phyloP scores from a whole-genome alignment of 257 asterid genomes.

The Thymus mandschuricus region DNA sequence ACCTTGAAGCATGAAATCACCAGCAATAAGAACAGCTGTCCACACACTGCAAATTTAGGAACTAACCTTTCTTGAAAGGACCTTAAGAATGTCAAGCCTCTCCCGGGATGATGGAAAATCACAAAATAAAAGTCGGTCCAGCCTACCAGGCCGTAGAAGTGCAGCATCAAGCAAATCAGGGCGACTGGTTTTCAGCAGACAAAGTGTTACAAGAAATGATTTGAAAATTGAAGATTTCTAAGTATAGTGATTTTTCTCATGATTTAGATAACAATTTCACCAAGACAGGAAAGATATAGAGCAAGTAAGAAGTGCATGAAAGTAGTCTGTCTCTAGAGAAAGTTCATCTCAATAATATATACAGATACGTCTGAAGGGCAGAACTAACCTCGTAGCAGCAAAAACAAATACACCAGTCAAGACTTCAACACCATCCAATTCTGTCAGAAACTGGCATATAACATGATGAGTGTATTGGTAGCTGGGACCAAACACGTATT shows the following conservation, averaged over 20 bases:
- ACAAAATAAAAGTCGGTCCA: conserved; percentile 92
- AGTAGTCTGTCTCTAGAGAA: conserved; percentile 7
- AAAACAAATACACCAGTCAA: conserved; percentile 97
- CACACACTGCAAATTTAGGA: not conserved
- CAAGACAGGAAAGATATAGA: not conserved
- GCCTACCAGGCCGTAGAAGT: conserved; percentile 94
- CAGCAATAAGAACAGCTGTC: not conserved
- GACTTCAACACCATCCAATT: conserved; percentile 97
- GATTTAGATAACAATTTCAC: conserved; percentile 11
- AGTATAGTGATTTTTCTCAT: not conserved
- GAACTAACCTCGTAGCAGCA: conserved; percentile 85
- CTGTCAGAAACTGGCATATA: conserved; percentile 76
- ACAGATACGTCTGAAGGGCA: conserved; percentile 6
- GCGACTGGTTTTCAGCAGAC: conserved; percentile 52
- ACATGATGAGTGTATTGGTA: conserved; percentile 32
- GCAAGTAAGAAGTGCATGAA: not conserved
- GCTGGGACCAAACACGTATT: conserved; percentile 18
- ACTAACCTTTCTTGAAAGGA: conserved; percentile 84
- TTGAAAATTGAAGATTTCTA: not conserved
- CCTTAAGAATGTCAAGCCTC: conserved; percentile 81
- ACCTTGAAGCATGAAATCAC: conserved; percentile 8
- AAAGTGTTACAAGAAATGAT: not conserved
- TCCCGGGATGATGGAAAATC: conserved; percentile 84
- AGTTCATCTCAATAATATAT: not conserved
- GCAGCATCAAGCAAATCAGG: conserved; percentile 99